phyloP scores from a whole-genome alignment of 257 asterid species.

The Solanum commersonii region DNA sequence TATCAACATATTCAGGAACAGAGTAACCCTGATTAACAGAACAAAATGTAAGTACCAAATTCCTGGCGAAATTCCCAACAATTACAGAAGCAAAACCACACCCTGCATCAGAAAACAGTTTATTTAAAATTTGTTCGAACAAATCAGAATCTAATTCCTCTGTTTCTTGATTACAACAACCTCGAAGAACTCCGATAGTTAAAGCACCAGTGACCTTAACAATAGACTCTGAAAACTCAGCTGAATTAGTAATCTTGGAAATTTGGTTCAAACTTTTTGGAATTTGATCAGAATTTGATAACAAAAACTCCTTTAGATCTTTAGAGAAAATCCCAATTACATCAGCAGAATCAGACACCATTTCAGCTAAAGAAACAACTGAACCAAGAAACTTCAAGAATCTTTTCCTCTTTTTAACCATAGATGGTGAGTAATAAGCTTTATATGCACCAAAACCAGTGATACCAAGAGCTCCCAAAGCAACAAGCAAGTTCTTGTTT shows the following conservation, averaged over 20 bases:
- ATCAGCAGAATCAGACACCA: slow-evolving; percentile 57
- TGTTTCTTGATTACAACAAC: slow-evolving; percentile 11
- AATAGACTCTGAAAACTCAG: slow-evolving; percentile 36
- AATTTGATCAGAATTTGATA: slow-evolving; percentile 50
- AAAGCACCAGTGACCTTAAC: slow-evolving; percentile 31
- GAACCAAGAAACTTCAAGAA: slow-evolving; percentile 29
- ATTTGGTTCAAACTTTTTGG: slow-evolving; percentile 62
- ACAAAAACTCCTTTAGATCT: slow-evolving; percentile 42
- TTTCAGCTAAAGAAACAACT: slow-evolving; percentile 33
- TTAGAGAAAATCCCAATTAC: slow-evolving; percentile 44
- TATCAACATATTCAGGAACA: slow-evolving; percentile 22
- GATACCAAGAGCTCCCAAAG: slow-evolving; percentile 38
- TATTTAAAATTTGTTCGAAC: slow-evolving; percentile 31
- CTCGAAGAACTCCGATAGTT: slow-evolving; percentile 41
- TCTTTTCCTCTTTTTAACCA: slow-evolving; percentile 38
- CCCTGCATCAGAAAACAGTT: slow-evolving; percentile 46
- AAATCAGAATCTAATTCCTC: neutral
- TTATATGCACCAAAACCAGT: slow-evolving; percentile 42
- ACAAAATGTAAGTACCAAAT: slow-evolving; percentile 30
- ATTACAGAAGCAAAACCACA: slow-evolving; percentile 59
- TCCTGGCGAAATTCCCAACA: slow-evolving; percentile 52
- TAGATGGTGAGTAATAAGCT: slow-evolving; percentile 34
- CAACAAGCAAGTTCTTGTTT: slow-evolving; percentile 33
- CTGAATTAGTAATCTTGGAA: slow-evolving; percentile 37
- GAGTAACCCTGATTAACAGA: neutral